Conservation (phyloP, 257 asterid genomes). For the Nyctanthes arbortristis region DNA sequence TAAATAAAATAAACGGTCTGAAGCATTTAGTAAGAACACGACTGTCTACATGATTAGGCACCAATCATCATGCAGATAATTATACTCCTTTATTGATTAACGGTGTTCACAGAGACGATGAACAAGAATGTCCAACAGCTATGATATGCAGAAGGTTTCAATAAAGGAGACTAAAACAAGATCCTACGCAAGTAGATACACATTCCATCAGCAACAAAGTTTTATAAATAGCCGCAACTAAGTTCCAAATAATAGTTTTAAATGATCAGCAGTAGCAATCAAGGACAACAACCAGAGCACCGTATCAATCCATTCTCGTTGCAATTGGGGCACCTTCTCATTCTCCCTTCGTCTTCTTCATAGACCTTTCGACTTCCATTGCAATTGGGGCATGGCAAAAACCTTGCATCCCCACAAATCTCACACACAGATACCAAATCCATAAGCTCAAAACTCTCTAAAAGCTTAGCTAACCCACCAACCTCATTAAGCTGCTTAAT, state of each 20-base stretch:
- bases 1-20: neutral
- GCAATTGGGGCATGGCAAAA: slow-evolving; percentile 76
- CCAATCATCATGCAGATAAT: neutral
- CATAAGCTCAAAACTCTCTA: slow-evolving; percentile 57
- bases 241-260: neutral
- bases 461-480: slow-evolving; percentile 65
- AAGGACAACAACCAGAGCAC: slow-evolving; percentile 72
- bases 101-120: neutral
- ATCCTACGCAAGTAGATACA: slow-evolving; percentile 5
- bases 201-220: neutral
- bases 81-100: neutral
- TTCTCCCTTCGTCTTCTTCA: slow-evolving; percentile 53
- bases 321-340: slow-evolving; percentile 64
- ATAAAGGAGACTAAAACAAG: neutral
- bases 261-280: slow-evolving; percentile 22
- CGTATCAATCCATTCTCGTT: slow-evolving; percentile 86
- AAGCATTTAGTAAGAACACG: neutral
- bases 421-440: slow-evolving; percentile 63
- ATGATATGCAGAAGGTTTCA: slow-evolving; percentile 8
- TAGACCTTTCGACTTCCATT: slow-evolving; percentile 79
- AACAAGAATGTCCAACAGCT: slow-evolving; percentile 4
- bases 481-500: slow-evolving; percentile 71
- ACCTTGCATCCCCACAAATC: slow-evolving; percentile 88
- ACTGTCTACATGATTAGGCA: no score
- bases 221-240: neutral